These are phyloP conservation scores for Botrytis medusae DNA, from an alignment of 2,329 filamentous ascomycete species.

Conservation along the genomic window DNA sequence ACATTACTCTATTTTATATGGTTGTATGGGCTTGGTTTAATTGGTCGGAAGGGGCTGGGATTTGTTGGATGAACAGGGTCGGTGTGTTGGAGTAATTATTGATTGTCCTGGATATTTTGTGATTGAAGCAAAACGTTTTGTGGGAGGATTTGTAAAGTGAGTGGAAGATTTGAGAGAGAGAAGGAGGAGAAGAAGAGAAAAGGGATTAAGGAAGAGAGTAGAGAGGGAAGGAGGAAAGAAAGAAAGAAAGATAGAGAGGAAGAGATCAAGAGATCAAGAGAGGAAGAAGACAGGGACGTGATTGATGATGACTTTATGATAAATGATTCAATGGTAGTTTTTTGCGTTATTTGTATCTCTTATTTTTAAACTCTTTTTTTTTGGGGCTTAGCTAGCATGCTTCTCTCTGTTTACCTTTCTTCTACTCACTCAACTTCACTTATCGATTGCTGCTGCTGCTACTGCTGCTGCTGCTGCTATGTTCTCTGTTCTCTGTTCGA, in stretches of 20 bases:
- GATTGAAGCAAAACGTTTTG: neutral
- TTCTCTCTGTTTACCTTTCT: neutral
- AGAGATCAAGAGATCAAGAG: neutral
- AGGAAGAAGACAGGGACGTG: conserved; percentile 2
- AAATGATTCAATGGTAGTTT: conserved; percentile 18
- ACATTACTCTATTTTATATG: neutral
- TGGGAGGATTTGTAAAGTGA: neutral
- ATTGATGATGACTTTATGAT: conserved; percentile 22
- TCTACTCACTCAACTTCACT: neutral
- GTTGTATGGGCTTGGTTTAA: conserved; percentile 15
- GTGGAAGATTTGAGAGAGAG: too few species aligned
- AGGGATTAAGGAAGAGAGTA: too few species aligned
- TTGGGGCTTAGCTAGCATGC: neutral
- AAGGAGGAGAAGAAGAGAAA: neutral
- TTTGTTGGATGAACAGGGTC: neutral
- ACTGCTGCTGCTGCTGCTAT: neutral
- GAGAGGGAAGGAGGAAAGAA: too few species aligned
- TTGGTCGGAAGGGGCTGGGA: neutral
- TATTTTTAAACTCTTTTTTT: neutral
- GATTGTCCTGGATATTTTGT: conserved; percentile 10
- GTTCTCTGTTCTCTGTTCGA: too few species aligned
- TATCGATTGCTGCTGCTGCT: neutral
- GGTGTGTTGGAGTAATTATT: conserved; percentile 15
- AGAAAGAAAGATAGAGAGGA: too few species aligned
- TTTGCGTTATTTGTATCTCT: conserved; percentile 8